A percentile compares a stretch with the other conserved stretches of the same genome.
phyloP scores from a whole-genome alignment of 345 rosid genomes.

The Crucihimalaya himalaica region DNA sequence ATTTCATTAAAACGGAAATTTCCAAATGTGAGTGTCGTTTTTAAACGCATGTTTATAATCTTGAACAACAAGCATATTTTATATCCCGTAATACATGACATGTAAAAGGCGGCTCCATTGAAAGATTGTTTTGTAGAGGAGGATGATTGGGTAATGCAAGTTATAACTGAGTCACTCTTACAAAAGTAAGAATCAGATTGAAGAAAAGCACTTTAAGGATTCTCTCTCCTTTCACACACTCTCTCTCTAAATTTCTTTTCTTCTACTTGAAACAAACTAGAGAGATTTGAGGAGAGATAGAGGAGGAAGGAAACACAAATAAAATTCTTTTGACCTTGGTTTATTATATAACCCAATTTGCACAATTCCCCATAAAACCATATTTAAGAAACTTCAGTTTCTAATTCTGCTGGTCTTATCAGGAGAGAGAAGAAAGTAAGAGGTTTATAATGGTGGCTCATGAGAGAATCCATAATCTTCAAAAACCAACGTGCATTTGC shows the following conservation, averaged over 20 bases:
- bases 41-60: neutral
- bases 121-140: constrained; percentile 17
- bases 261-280: constrained; percentile 38
- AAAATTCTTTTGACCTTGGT: constrained; percentile 10
- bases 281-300: constrained; percentile 12
- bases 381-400: constrained; percentile 21
- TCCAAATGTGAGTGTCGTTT: neutral
- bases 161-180: constrained; percentile 28
- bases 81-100: neutral
- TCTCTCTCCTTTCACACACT: constrained; percentile 34
- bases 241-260: constrained; percentile 27
- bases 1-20: neutral
- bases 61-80: neutral
- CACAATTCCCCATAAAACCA: constrained; percentile 38
- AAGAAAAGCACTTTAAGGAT: constrained; percentile 32
- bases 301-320: neutral
- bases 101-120: neutral
- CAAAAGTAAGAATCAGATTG: constrained; percentile 34
- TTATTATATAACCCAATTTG: constrained; percentile 24
- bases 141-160: constrained; percentile 30
- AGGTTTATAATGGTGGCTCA: constrained; percentile 32
- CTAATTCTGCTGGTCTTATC: constrained; percentile 24
- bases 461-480: constrained; percentile 43
- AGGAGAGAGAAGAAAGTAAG: neutral
- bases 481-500: constrained; percentile 35